These are phyloP conservation scores for Lotus japonicus DNA, from an alignment of 306 rosid species.

Conservation along the genomic window DNA sequence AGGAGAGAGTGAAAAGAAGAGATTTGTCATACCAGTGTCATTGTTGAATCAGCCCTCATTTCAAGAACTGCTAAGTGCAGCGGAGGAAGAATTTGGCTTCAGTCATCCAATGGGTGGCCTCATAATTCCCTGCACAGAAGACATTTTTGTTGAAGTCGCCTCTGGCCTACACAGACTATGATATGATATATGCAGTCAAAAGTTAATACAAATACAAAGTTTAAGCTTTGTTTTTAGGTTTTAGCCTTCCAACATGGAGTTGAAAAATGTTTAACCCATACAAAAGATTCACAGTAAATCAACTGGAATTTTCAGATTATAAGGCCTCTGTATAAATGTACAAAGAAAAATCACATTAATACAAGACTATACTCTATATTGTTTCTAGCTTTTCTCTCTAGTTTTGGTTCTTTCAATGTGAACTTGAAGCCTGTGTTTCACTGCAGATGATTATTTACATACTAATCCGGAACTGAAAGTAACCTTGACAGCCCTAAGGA, in stretches of 20 bases:
- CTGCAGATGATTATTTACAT: background rate
- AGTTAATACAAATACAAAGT: background rate
- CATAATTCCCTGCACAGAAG: conserved; percentile 43
- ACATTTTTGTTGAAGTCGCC: conserved; percentile 30
- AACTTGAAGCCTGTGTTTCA: background rate
- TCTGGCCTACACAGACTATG: conserved; percentile 12
- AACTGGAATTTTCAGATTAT: background rate
- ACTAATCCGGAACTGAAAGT: background rate
- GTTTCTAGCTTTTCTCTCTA: background rate
- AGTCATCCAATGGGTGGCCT: conserved; percentile 45
- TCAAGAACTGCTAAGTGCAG: conserved; percentile 24
- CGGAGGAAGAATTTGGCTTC: conserved; percentile 45
- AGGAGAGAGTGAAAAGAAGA: conserved; percentile 36
- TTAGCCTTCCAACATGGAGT: conserved; percentile 9
- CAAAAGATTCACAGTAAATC: background rate
- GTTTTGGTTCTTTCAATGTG: background rate
- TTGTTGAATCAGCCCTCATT: conserved; percentile 34
- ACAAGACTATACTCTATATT: background rate
- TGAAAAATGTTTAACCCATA: background rate
- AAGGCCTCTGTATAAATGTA: background rate
- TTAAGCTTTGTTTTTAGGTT: background rate
- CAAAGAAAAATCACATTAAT: background rate
- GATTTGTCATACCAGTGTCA: conserved; percentile 46
- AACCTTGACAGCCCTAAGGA: background rate
- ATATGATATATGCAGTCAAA: background rate